A percentile compares a stretch with the other conserved stretches of the same genome.
phyloP scores from a whole-genome alignment of 768 basidiomycete species.

The Bullera alba region DNA sequence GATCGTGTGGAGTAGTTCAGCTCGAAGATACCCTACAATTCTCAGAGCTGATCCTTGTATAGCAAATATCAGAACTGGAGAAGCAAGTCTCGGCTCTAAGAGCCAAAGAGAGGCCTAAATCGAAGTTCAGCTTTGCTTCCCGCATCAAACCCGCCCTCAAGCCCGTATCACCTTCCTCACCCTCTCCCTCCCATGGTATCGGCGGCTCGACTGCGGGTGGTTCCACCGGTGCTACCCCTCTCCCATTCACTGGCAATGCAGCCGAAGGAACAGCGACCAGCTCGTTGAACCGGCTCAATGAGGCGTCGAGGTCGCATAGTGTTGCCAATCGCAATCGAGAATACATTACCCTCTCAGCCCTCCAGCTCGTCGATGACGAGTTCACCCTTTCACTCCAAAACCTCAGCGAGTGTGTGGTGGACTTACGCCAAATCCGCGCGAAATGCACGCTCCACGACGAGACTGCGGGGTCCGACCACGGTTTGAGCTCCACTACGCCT shows the following conservation, averaged over 20 bases:
- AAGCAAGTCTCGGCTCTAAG: constrained; percentile 54
- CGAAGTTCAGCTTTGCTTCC: constrained; percentile 68
- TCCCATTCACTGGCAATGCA: background rate
- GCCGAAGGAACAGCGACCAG: background rate
- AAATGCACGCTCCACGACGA: background rate
- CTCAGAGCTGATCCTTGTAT: background rate
- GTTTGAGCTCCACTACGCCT: background rate
- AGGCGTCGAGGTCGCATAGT: constrained; percentile 40
- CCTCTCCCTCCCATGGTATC: background rate
- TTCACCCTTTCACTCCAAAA: constrained; percentile 57
- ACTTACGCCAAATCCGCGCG: constrained; percentile 48
- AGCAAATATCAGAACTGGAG: constrained; percentile 67
- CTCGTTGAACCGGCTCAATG: constrained; percentile 46
- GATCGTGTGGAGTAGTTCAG: background rate
- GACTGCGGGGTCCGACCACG: background rate
- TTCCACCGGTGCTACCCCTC: constrained; percentile 36
- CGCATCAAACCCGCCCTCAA: constrained; percentile 48
- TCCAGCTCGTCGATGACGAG: background rate
- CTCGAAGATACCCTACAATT: background rate
- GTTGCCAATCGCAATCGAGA: background rate
- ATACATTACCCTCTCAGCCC: background rate
- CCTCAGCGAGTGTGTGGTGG: constrained; percentile 63
- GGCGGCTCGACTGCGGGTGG: constrained; percentile 29
- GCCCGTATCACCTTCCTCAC: background rate
- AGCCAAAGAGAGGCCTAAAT: constrained; percentile 50